These are phyloP conservation scores for Trichoderma gamsii DNA, from an alignment of 495 filamentous ascomycete species.

Conservation along the genomic window DNA sequence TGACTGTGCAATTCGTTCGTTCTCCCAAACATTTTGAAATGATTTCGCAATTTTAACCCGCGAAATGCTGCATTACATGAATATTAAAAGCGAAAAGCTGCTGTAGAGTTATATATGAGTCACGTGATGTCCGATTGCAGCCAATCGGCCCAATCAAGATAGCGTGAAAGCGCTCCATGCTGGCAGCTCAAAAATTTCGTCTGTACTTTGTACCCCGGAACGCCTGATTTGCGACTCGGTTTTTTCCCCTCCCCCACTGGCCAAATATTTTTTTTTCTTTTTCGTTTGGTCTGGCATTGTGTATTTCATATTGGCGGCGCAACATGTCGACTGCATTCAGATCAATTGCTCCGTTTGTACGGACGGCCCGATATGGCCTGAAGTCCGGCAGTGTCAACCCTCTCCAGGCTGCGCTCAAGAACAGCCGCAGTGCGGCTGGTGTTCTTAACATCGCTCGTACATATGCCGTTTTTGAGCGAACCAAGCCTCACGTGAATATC, in stretches of 20 bases:
- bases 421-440: constrained; percentile 58
- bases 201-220: constrained; percentile 10
- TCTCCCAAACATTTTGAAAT: neutral
- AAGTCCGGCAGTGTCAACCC: constrained; percentile 60
- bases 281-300: constrained; percentile 8
- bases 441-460: constrained; percentile 62
- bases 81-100: too few relatives aligned
- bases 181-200: constrained; percentile 6
- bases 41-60: neutral
- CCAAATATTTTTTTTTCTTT: constrained; percentile 2
- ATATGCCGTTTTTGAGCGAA: constrained; percentile 80
- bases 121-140: neutral
- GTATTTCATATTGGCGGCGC: constrained; percentile 3
- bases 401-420: constrained; percentile 48
- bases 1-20: neutral
- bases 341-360: constrained; percentile 62
- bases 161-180: neutral
- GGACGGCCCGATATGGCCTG: constrained; percentile 59
- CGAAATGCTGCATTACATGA: neutral
- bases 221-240: constrained; percentile 2
- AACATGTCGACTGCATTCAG: constrained; percentile 58
- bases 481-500: constrained; percentile 97
- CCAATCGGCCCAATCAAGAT: neutral
- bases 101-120: neutral
- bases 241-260: constrained; percentile 14